A percentile compares a stretch with the other conserved stretches of the same genome.
Conservation (phyloP, 495 filamentous ascomycete species). For the Penicillium cataractarum region DNA sequence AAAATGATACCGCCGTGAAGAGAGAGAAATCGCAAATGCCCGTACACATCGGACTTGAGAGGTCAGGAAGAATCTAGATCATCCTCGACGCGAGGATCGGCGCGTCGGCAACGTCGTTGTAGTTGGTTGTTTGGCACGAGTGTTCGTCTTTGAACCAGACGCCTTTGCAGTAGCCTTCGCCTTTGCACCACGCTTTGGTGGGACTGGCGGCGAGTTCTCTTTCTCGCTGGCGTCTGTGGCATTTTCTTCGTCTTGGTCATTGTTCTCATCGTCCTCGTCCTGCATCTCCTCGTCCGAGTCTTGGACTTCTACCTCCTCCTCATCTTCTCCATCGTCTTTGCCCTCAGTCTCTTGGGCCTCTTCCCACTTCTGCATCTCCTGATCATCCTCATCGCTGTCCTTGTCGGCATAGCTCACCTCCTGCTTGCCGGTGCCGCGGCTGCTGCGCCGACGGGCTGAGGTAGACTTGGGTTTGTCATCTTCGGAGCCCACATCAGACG, state of each 20-base stretch:
- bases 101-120: slow-evolving; percentile 41
- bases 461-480: slow-evolving; percentile 26
- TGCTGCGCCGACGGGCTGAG: slow-evolving; percentile 46
- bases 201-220: slow-evolving; percentile 30
- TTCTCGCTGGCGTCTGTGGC: slow-evolving; percentile 27
- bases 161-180: slow-evolving; percentile 15
- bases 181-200: slow-evolving; percentile 25
- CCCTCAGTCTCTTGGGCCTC: slow-evolving; percentile 23
- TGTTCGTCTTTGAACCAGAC: slow-evolving; percentile 22
- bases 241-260: slow-evolving; percentile 22
- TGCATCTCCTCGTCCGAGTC: slow-evolving; percentile 16
- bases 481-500: slow-evolving; percentile 39
- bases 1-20: slow-evolving; percentile 14
- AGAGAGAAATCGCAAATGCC: slow-evolving; percentile 13
- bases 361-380: slow-evolving; percentile 53
- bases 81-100: slow-evolving; percentile 45
- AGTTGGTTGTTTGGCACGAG: slow-evolving; percentile 19
- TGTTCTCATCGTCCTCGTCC: slow-evolving; percentile 25
- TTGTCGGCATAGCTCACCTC: slow-evolving; percentile 58
- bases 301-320: slow-evolving; percentile 32
- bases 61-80: slow-evolving; percentile 7
- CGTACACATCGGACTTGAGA: not conserved
- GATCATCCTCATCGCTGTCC: slow-evolving; percentile 57
- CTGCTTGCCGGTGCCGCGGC: slow-evolving; percentile 36
- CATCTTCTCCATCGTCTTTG: slow-evolving; percentile 40